phyloP scores from a whole-genome alignment of 257 asterid species.

The Nicotiana obtusifolia region DNA sequence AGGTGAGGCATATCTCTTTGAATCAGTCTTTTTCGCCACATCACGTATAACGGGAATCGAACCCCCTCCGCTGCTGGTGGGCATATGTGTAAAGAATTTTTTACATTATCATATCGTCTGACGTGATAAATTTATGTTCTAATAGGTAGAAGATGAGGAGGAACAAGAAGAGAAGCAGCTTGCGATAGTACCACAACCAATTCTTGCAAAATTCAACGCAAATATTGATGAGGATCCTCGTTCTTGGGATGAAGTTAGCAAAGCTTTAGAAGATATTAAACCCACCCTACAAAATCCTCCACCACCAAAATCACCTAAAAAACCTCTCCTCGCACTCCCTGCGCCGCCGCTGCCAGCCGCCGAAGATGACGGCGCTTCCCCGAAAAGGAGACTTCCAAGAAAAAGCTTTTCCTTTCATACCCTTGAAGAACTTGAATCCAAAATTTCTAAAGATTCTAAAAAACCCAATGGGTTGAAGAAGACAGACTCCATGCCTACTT shows the following conservation, averaged over 20 bases:
- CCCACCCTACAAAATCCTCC: conserved; percentile 34
- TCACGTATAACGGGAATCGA: no score
- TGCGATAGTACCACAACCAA: conserved; percentile 38
- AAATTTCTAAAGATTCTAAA: not conserved
- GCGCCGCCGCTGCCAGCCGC: conserved; percentile 9
- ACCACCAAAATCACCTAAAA: conserved; percentile 6
- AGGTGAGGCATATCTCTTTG: no score
- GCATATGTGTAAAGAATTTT: no score
- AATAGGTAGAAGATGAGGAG: not conserved
- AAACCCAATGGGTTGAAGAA: conserved; percentile 17
- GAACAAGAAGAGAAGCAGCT: conserved; percentile 30
- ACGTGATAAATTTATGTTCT: not conserved
- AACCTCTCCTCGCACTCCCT: conserved; percentile 2
- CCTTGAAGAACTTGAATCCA: conserved; percentile 70
- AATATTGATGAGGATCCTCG: conserved; percentile 67
- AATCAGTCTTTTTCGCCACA: no score
- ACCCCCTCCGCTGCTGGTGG: no score
- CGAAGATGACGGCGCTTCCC: conserved; percentile 6
- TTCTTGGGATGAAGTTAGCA: conserved; percentile 92
- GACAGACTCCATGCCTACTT: conserved; percentile 11
- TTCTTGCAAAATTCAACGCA: conserved; percentile 64
- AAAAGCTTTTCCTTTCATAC: conserved; percentile 73
- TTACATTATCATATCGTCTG: no score
- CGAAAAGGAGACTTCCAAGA: conserved; percentile 14
- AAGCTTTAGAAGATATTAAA: conserved; percentile 62